Evolutionary conservation across 2,329 filamentous ascomycete species (phyloP).

Genomic region (Aspergillus piperis): DNA sequence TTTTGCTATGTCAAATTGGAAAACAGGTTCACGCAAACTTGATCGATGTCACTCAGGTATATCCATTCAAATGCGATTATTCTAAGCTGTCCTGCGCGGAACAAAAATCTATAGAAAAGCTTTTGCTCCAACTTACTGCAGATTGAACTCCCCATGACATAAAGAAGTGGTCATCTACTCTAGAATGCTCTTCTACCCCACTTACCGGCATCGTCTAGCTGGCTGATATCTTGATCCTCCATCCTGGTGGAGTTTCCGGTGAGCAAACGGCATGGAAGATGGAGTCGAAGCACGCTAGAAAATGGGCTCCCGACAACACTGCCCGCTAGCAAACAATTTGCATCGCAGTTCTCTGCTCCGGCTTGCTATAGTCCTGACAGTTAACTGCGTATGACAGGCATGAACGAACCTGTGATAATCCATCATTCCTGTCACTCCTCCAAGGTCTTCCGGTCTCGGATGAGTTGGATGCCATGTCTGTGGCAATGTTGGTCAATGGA

Average conservation of each 20-base stretch:
- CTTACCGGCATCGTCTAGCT: constrained; percentile 7
- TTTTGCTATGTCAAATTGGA: neutral
- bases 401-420: neutral
- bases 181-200: neutral
- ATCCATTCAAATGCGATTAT: neutral
- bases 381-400: neutral
- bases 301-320: constrained; percentile 15
- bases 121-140: neutral
- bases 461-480: constrained; percentile 3
- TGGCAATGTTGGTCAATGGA: neutral
- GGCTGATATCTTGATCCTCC: constrained; percentile 3
- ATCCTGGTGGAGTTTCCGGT: constrained; percentile 12
- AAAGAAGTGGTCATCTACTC: neutral
- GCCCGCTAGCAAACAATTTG: constrained; percentile 6
- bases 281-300: constrained; percentile 26
- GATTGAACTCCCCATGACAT: neutral
- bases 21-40: neutral
- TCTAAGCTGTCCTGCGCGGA: neutral
- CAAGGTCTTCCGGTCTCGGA: constrained; percentile 14
- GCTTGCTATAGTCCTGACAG: neutral
- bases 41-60: neutral
- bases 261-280: constrained; percentile 19
- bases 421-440: constrained; percentile 1
- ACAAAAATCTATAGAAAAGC: neutral
- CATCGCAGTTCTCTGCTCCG: neutral